phyloP scores from a whole-genome alignment of 306 rosid genomes.

The Argentina anserina region DNA sequence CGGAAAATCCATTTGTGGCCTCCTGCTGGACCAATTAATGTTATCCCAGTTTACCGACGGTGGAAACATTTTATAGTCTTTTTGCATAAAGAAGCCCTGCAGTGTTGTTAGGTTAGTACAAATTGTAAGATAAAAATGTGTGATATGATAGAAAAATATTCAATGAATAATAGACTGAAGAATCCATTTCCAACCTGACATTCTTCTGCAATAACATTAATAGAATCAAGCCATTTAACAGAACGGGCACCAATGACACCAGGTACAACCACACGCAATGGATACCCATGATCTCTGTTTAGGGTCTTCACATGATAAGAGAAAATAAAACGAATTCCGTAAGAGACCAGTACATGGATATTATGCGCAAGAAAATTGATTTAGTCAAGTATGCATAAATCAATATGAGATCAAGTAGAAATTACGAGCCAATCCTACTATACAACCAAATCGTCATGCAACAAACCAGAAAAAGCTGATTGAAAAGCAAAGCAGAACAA shows the following conservation, averaged over 20 bases:
- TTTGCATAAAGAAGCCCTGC: constrained; percentile 99
- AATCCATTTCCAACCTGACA: constrained; percentile 64
- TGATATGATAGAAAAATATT: background rate
- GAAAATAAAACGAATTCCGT: constrained; percentile 11
- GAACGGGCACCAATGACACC: constrained; percentile 99
- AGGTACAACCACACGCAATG: constrained; percentile 82
- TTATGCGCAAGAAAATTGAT: background rate
- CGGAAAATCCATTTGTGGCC: constrained; percentile 96
- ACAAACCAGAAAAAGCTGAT: background rate
- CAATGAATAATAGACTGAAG: constrained; percentile 8
- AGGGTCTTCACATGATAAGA: constrained; percentile 49
- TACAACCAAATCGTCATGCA: background rate
- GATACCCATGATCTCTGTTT: constrained; percentile 95
- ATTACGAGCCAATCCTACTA: background rate
- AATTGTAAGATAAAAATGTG: constrained; percentile 10
- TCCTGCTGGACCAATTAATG: constrained; percentile 79
- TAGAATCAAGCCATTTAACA: constrained; percentile 89
- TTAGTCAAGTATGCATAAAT: background rate
- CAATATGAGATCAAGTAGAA: background rate
- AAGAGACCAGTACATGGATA: constrained; percentile 12
- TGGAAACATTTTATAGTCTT: constrained; percentile 98
- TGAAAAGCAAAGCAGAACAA: background rate
- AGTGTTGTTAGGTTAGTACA: constrained; percentile 12
- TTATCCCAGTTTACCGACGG: constrained; percentile 93
- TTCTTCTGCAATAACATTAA: constrained; percentile 64